A percentile compares a stretch with the other conserved stretches of the same genome.
Conservation (phyloP, 768 basidiomycete genomes). For the Lactarius sanguifluus region DNA sequence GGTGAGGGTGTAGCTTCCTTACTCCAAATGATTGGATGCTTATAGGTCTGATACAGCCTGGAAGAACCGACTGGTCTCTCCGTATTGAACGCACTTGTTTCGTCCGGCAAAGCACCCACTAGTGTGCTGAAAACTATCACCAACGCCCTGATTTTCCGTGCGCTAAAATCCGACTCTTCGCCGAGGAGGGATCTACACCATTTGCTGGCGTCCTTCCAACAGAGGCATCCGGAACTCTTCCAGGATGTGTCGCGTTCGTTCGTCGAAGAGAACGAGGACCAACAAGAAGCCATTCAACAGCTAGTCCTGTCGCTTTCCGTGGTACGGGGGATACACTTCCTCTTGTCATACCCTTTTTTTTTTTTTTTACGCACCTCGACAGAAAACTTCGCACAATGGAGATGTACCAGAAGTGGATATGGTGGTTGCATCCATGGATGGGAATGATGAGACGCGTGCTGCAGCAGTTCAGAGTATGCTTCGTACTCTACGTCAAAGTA, state of each 20-base stretch:
- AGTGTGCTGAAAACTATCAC: slow-evolving; percentile 20
- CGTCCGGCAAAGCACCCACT: slow-evolving; percentile 1
- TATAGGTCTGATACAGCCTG: slow-evolving; percentile 3
- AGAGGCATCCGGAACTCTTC: slow-evolving; percentile 58
- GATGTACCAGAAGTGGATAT: slow-evolving; percentile 35
- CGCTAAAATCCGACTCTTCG: slow-evolving; percentile 16
- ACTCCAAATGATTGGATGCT: not conserved
- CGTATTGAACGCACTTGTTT: slow-evolving; percentile 5
- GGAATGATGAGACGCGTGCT: slow-evolving; percentile 59
- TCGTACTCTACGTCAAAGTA: slow-evolving; percentile 36
- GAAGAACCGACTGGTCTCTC: slow-evolving; percentile 17
- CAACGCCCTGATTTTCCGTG: slow-evolving; percentile 22
- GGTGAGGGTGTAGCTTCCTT: slow-evolving; percentile 32
- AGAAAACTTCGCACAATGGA: slow-evolving; percentile 23
- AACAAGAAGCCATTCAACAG: slow-evolving; percentile 49
- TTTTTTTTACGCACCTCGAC: not conserved
- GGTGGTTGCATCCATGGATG: slow-evolving; percentile 55
- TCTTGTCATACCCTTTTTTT: not conserved
- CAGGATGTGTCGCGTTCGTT: slow-evolving; percentile 43
- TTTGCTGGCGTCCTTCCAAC: slow-evolving; percentile 60
- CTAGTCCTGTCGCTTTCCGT: slow-evolving; percentile 59
- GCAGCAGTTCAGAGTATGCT: slow-evolving; percentile 60
- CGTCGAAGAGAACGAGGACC: slow-evolving; percentile 35
- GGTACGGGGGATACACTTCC: slow-evolving; percentile 38
- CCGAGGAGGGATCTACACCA: slow-evolving; percentile 18